A percentile compares a stretch with the other conserved stretches of the same genome.
phyloP scores from a whole-genome alignment of 2,329 filamentous ascomycete genomes.

The Pseudocercospora fijiensis region DNA sequence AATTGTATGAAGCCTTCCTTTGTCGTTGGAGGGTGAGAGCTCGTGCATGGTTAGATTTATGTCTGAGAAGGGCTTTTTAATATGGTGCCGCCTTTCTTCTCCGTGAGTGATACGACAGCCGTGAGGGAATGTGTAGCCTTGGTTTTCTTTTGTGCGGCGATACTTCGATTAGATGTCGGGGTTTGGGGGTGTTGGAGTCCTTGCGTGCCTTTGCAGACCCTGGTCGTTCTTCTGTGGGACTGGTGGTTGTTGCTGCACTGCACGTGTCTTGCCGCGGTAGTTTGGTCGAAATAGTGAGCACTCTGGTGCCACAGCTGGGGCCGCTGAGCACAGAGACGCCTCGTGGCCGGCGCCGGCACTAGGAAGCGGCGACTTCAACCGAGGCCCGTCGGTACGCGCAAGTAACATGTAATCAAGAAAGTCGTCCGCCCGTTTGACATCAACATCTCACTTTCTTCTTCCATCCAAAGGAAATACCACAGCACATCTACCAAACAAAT shows the following conservation, averaged over 20 bases:
- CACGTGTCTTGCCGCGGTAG: conserved; percentile 1
- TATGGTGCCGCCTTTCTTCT: conserved; percentile 20
- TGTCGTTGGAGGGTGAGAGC: conserved; percentile 23
- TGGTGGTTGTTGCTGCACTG: background rate
- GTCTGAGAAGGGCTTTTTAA: conserved; percentile 29
- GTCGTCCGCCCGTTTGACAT: conserved; percentile 7
- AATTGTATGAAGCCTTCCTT: conserved; percentile 27
- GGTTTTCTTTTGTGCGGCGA: background rate
- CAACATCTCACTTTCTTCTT: conserved; percentile 1
- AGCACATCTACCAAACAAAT: conserved; percentile 37
- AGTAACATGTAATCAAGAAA: background rate
- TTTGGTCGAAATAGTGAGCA: background rate
- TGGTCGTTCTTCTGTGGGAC: background rate
- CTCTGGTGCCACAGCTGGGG: background rate
- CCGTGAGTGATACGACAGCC: conserved; percentile 28
- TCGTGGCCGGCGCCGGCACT: too few relatives aligned
- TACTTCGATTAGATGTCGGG: background rate
- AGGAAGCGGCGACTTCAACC: background rate
- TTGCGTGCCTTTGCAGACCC: background rate
- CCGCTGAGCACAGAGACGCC: background rate
- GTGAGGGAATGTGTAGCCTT: conserved; percentile 18
- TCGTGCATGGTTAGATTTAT: conserved; percentile 28
- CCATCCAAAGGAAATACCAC: background rate
- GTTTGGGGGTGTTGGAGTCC: background rate
- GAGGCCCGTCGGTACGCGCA: background rate